phyloP scores from a whole-genome alignment of 768 basidiomycete species.

The Rhodotorula diobovata region DNA sequence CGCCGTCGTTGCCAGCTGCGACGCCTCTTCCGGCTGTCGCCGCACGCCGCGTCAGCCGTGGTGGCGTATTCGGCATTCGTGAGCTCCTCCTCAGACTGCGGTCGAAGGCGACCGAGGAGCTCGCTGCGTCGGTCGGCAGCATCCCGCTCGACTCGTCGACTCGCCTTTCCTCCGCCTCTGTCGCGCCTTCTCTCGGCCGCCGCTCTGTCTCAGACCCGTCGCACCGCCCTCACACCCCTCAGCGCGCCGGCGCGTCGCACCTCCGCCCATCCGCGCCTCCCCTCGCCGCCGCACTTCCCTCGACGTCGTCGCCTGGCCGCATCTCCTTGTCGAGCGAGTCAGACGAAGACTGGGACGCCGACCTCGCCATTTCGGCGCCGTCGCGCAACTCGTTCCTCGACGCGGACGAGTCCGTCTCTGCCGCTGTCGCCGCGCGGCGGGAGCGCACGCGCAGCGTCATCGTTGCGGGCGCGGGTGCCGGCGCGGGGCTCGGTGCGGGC shows the following conservation, averaged over 20 bases:
- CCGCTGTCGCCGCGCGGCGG: no score
- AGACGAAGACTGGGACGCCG: conserved; percentile 26
- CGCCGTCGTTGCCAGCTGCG: background rate
- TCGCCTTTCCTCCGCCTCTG: no score
- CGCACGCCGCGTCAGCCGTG: conserved; percentile 22
- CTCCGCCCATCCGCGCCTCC: background rate
- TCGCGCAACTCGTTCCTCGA: conserved; percentile 2
- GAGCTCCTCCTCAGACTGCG: conserved; percentile 33
- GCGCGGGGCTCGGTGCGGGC: background rate
- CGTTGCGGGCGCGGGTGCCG: background rate
- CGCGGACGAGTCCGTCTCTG: no score
- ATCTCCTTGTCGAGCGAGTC: background rate
- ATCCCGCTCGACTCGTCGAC: background rate
- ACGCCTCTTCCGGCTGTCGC: background rate
- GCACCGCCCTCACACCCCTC: background rate
- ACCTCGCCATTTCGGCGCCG: conserved; percentile 3
- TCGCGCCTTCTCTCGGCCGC: background rate
- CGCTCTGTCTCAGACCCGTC: conserved; percentile 26
- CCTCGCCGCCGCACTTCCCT: background rate
- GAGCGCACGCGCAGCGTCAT: conserved; percentile 9
- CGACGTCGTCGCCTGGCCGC: background rate
- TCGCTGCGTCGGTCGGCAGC: conserved; percentile 18
- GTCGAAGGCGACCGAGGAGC: conserved; percentile 26
- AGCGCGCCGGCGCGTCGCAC: background rate
- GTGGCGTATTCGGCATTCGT: conserved; percentile 29